Evolutionary conservation across 2,329 filamentous ascomycete genomes (phyloP).

Genomic region (Didymella pinodella): DNA sequence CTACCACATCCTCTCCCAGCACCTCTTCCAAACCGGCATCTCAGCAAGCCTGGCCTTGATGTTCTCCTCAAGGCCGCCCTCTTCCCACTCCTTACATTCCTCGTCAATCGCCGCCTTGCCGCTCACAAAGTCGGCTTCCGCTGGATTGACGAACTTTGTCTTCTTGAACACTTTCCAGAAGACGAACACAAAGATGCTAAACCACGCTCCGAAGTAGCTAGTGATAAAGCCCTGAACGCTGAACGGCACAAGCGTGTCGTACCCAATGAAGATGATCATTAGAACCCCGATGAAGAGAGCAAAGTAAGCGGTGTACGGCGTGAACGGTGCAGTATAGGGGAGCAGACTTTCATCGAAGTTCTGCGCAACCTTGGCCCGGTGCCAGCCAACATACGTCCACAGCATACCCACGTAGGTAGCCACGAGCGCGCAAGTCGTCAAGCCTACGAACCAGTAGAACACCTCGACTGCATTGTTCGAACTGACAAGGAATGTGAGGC

Average conservation of each 20-base stretch:
- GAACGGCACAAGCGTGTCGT: constrained; percentile 60
- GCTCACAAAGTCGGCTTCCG: constrained; percentile 52
- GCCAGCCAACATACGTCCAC: constrained; percentile 23
- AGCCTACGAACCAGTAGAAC: constrained; percentile 75
- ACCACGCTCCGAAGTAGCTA: constrained; percentile 53
- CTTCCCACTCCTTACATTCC: constrained; percentile 44
- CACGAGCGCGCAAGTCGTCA: constrained; percentile 55
- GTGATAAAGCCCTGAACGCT: constrained; percentile 55
- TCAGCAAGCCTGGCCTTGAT: constrained; percentile 11
- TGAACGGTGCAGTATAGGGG: constrained; percentile 15
- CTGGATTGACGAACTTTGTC: constrained; percentile 57
- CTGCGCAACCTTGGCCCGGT: constrained; percentile 19
- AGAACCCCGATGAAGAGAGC: constrained; percentile 14
- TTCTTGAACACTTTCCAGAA: constrained; percentile 71
- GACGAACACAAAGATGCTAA: constrained; percentile 53
- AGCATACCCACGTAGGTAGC: constrained; percentile 22
- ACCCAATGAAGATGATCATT: constrained; percentile 53
- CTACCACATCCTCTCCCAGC: constrained; percentile 24
- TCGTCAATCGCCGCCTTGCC: constrained; percentile 55
- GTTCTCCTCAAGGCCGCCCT: constrained; percentile 20
- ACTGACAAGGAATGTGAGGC: constrained; percentile 59
- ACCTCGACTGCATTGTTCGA: constrained; percentile 53
- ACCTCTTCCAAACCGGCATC: constrained; percentile 17
- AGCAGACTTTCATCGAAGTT: constrained; percentile 10
- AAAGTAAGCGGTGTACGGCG: constrained; percentile 17